Percentiles rank a stretch among this genome's conserved stretches.
Conservation (phyloP, 257 asterid genomes). For the Solanum chiquidenum region DNA sequence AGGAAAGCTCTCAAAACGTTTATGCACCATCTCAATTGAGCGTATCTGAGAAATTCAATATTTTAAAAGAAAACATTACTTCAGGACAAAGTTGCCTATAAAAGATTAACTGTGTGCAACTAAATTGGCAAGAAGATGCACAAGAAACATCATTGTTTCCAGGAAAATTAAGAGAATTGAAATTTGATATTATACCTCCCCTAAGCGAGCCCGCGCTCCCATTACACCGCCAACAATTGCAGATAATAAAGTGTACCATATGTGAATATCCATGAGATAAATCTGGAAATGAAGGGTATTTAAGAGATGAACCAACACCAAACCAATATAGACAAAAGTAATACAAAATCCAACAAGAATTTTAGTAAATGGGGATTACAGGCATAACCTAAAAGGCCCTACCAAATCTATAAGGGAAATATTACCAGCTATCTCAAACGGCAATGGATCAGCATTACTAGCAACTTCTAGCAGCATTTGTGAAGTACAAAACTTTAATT, state of each 20-base stretch:
- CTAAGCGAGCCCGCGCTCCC: slow-evolving; percentile 93
- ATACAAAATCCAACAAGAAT: background rate
- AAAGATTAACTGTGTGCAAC: background rate
- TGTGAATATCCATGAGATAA: slow-evolving; percentile 92
- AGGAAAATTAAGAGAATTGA: background rate
- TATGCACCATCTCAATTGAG: slow-evolving; percentile 91
- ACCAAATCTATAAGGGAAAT: background rate
- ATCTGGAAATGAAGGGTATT: slow-evolving; percentile 36
- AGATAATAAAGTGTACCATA: slow-evolving; percentile 83
- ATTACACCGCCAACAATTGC: slow-evolving; percentile 95
- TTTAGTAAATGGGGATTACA: background rate
- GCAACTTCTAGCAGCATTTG: background rate
- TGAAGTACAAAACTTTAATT: background rate
- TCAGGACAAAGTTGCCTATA: background rate
- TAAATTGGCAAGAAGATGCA: background rate
- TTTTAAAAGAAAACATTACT: slow-evolving; percentile 1
- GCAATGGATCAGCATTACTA: background rate
- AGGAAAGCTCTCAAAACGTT: slow-evolving; percentile 96
- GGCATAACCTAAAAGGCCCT: background rate
- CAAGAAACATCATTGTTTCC: background rate
- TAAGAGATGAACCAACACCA: background rate
- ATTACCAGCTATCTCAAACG: background rate
- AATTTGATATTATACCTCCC: slow-evolving; percentile 54
- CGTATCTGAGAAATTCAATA: slow-evolving; percentile 58
- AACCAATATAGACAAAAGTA: background rate